Evolutionary conservation across 148 eudicot species (phyloP), one percentile per base, ranked within the genome.

Genomic region (Rhododendron ferrugineum): DNA sequence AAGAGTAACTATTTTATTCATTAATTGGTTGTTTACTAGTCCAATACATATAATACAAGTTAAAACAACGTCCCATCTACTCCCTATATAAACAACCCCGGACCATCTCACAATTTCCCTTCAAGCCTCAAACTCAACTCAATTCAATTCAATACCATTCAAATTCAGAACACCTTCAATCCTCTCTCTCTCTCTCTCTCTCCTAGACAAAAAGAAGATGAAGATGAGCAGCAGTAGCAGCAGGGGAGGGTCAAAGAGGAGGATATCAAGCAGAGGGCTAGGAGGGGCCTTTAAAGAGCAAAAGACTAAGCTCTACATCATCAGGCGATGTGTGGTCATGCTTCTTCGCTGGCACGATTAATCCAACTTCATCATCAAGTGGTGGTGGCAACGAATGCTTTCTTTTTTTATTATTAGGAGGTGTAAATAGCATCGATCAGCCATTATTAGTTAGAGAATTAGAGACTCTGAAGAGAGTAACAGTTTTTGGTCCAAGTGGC

Each of bases 251-350:
- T 83, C 87, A 81, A 96, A 93, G 91, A 92, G 92, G 75, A 96
- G 92, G 89, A 87, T 91, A 15, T 90, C 94, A 30, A 93, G 93
- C 83, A 91, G 90, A 32, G 92, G 98, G 50, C 79, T 94, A 58
- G 94, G 97, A 86, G 93, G 94, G 23, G 92, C 94, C 52, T 90
- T 91, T 1, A 90, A 84, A 70, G 86, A 91, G 60, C 93, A 90
- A 86, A 91, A 89, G 87, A 88, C 92, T 3, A 87, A 47, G 87
- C 91, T 91, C 20, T 91, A 91, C 82, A 96, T 96, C 9, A 96
- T 96, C 5, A 91, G 91, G 79, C 91, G 99, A 89, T 96, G 99
- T 87, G 98, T 96, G 5, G 99, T 96, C 79, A 96, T 96, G 99
- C 96, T 96, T 23, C 94, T 96, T 82, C 94, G 99, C 78, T 96